Base-by-base conservation (phyloP, 192 early-diverging fungal species). In the Linnemannia hyalina region DNA sequence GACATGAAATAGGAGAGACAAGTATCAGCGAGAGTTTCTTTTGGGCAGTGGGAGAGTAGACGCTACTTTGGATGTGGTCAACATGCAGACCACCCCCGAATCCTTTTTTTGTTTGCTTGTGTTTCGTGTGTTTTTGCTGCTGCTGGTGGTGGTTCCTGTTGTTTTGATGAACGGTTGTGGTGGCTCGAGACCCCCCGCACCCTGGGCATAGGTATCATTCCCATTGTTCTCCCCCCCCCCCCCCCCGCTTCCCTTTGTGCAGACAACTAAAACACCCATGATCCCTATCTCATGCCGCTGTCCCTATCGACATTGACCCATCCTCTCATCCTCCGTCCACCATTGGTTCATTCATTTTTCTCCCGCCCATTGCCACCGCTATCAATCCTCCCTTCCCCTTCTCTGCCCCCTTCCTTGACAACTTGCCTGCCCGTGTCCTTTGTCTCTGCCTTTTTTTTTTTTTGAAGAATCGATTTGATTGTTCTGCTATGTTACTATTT, bases 401-500 rank as follows among this genome's bases (percentile, higher is more conserved):
- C 72, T 52, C 15, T 10, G 11, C n/a, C 60, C 57, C 60, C 60
- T 65, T 70, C 69, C 69, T 70, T 70, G 68, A 20, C 38, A 18
- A 20, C 36, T 60, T 55, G 32, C 32, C 54, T 55, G 32, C 32
- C 74, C 20, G 11, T 20, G 13, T 22, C 35, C 10, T 74, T 47
- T 60, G 9, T 7, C 6, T 44, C 1, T 35, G 35, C 35, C 35
- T 60, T 76, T 46, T 20, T 26, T 26, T 60, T 63, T 42, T 55
- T 54, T 74, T 74, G 4, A 18, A 52, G 26, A 49, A 36, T 20
- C 46, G 49, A 57, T 55, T 35, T 46, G 6, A 7, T 32, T 40
- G 35, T 69, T 69, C 38, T 22, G 16, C 16, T n/a, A 41, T 38
- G 22, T 70, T 26, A 10, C 55, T 57, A 7, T 57, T 18, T 10